Evolutionary conservation across 202 grass and related monocot species (phyloP).

Genomic region (Brachypodium distachyon): DNA sequence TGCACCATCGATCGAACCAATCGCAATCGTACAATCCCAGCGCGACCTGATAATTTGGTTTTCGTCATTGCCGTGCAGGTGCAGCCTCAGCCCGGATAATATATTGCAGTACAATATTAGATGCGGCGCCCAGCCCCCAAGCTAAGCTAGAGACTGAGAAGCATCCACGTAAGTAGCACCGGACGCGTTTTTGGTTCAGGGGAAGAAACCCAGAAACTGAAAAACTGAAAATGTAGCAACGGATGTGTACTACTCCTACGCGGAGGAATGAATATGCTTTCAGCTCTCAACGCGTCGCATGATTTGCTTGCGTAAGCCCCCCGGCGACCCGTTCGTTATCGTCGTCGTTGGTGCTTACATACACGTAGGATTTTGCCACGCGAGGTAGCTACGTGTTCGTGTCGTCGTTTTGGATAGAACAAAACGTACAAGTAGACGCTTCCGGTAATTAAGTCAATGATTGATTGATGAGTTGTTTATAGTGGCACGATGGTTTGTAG

Average conservation of each 20-base stretch:
- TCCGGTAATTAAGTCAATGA: slow-evolving; percentile 28
- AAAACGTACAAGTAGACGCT: background rate
- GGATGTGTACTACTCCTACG: too few species aligned
- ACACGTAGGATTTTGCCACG: background rate
- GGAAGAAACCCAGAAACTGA: background rate
- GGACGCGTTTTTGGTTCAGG: slow-evolving; percentile 9
- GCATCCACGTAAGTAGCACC: background rate
- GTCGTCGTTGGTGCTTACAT: too few species aligned
- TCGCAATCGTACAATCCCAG: background rate
- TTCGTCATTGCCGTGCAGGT: background rate
- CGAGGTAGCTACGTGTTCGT: background rate
- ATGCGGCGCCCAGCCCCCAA: too few species aligned
- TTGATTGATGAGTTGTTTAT: slow-evolving; percentile 1
- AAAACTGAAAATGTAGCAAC: background rate
- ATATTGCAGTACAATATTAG: too few species aligned
- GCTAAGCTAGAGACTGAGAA: background rate
- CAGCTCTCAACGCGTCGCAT: background rate
- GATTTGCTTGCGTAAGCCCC: background rate
- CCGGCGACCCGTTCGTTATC: background rate
- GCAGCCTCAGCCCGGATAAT: background rate
- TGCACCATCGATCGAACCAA: background rate
- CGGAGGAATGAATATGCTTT: background rate
- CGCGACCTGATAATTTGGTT: background rate
- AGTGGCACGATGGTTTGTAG: background rate
- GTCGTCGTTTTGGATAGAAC: background rate